Conservation (phyloP, 345 rosid genomes). For the Camelina sativa region DNA sequence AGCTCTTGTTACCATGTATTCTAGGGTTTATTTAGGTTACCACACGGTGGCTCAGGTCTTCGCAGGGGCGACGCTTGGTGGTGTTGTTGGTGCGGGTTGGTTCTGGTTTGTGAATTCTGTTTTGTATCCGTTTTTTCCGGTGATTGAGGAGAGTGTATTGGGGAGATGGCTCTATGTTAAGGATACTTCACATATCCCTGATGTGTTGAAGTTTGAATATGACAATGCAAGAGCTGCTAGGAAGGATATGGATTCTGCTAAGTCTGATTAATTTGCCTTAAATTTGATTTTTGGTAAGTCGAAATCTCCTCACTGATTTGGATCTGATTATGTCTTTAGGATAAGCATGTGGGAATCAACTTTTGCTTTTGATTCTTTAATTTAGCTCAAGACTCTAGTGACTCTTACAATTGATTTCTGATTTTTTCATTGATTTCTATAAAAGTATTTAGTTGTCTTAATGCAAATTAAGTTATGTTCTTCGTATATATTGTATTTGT, state of each 20-base stretch:
- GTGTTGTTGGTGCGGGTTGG: constrained; percentile 69
- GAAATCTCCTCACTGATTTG: neutral
- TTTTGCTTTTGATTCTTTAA: constrained; percentile 1
- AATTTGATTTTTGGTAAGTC: constrained; percentile 43
- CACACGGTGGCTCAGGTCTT: constrained; percentile 88
- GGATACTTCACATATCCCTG: constrained; percentile 90
- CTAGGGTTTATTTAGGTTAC: constrained; percentile 94
- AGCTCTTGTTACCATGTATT: constrained; percentile 79
- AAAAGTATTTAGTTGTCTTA: neutral
- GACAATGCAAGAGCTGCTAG: constrained; percentile 90
- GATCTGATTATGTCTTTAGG: constrained; percentile 11
- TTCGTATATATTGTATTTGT: neutral
- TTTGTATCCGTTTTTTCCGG: constrained; percentile 57
- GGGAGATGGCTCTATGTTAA: constrained; percentile 81
- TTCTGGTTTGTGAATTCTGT: constrained; percentile 77
- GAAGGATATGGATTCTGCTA: constrained; percentile 49
- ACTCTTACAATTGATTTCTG: no score
- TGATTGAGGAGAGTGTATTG: constrained; percentile 74
- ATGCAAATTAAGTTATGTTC: constrained; percentile 11
- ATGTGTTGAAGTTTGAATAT: constrained; percentile 91
- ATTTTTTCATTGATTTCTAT: neutral
- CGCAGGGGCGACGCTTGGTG: constrained; percentile 76
- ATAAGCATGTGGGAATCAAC: constrained; percentile 15
- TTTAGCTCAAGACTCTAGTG: constrained; percentile 8
- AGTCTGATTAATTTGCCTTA: constrained; percentile 50